Evolutionary conservation across 2,329 filamentous ascomycete species (phyloP).

Genomic region (Pseudopithomyces chartarum): DNA sequence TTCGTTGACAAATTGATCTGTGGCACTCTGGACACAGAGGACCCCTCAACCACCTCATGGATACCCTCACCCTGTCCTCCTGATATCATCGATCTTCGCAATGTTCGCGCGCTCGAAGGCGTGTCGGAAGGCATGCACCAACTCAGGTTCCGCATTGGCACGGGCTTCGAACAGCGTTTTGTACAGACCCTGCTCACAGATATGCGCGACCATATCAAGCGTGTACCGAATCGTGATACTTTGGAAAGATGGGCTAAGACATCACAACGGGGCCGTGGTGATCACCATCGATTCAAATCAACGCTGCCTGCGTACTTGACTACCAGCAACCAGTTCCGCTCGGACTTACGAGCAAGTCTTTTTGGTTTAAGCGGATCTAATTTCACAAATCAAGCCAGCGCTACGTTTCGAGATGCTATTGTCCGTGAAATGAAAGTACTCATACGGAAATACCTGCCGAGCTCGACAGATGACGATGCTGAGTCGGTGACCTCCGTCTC

Average conservation of each 20-base stretch:
- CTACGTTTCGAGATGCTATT: slow-evolving; percentile 81
- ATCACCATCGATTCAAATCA: slow-evolving; percentile 68
- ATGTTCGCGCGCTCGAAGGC: slow-evolving; percentile 78
- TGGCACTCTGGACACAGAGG: slow-evolving; percentile 62
- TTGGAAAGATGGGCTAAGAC: slow-evolving; percentile 83
- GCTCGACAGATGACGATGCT: slow-evolving; percentile 91
- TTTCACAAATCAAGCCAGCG: slow-evolving; percentile 80
- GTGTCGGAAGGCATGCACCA: slow-evolving; percentile 77
- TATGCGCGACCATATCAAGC: slow-evolving; percentile 77
- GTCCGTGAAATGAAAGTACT: slow-evolving; percentile 84
- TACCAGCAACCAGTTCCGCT: slow-evolving; percentile 71
- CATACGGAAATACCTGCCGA: slow-evolving; percentile 84
- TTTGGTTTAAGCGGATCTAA: slow-evolving; percentile 80
- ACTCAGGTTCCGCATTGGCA: slow-evolving; percentile 80
- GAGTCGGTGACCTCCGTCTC: slow-evolving; percentile 87
- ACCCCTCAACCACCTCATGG: slow-evolving; percentile 37
- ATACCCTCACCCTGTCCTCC: slow-evolving; percentile 40
- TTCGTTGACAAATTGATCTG: slow-evolving; percentile 78
- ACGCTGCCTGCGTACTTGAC: slow-evolving; percentile 79
- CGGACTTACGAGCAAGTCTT: slow-evolving; percentile 71
- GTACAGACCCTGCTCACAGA: slow-evolving; percentile 78
- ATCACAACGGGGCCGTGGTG: slow-evolving; percentile 72
- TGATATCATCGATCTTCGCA: slow-evolving; percentile 70
- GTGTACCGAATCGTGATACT: slow-evolving; percentile 72
- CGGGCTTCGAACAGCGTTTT: slow-evolving; percentile 82